Evolutionary conservation across 371 early-diverging fungal species (phyloP).

Genomic region (Apophysomyces elegans): DNA sequence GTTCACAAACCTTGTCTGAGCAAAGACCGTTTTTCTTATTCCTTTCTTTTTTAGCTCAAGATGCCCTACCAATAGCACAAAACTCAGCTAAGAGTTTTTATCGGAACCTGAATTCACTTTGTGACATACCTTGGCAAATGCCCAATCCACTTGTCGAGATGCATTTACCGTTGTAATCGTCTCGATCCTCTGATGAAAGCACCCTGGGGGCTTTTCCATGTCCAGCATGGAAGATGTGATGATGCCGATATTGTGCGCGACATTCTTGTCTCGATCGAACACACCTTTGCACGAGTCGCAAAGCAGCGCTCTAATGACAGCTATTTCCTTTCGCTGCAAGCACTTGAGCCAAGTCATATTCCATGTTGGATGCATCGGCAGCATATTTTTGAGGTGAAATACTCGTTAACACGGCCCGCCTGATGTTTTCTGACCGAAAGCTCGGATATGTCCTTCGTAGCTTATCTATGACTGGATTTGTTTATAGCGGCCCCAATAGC

Average conservation of each 20-base stretch:
- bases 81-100: no score
- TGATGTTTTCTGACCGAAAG: neutral
- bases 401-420: neutral
- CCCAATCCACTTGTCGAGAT: neutral
- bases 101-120: neutral
- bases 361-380: neutral
- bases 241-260: neutral
- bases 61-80: no score
- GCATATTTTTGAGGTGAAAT: neutral
- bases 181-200: neutral
- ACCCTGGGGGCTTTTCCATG: neutral
- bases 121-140: neutral
- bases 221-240: neutral
- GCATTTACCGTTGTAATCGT: neutral
- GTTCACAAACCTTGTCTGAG: no score
- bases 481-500: neutral
- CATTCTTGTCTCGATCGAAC: neutral
- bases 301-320: neutral
- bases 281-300: neutral
- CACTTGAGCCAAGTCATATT: neutral
- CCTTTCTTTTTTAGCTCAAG: no score
- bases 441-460: neutral
- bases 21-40: no score
- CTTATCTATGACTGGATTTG: neutral
- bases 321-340: neutral